These are phyloP conservation scores for Torrubiellomyces zombiae DNA, from an alignment of 2,329 filamentous ascomycete genomes.

Conservation along the genomic window DNA sequence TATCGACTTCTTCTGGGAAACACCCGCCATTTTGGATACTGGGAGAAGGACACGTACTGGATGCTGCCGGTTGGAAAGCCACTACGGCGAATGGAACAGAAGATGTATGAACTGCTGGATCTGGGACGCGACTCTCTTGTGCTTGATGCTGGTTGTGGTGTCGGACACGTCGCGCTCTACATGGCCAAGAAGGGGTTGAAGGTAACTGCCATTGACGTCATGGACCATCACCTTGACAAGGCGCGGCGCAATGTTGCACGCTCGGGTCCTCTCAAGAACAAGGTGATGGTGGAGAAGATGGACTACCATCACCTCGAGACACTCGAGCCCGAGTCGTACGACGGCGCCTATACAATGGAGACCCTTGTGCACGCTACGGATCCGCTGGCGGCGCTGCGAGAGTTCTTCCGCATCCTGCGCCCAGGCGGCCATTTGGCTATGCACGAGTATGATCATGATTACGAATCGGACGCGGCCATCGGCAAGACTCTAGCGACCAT, in stretches of 20 bases:
- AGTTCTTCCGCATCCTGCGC: conserved; percentile 28
- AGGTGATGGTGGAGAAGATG: conserved; percentile 21
- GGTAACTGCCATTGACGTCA: conserved; percentile 31
- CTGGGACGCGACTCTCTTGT: conserved; percentile 23
- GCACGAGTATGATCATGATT: conserved; percentile 29
- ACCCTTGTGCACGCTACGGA: conserved; percentile 37
- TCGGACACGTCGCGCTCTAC: conserved; percentile 29
- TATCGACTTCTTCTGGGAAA: conserved; percentile 26
- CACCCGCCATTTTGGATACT: conserved; percentile 33
- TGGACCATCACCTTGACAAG: conserved; percentile 27
- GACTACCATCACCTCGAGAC: conserved; percentile 34
- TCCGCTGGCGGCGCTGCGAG: conserved; percentile 22
- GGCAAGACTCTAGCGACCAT: conserved; percentile 10
- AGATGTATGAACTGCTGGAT: conserved; percentile 20
- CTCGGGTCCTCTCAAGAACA: conserved; percentile 14
- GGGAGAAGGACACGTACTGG: conserved; percentile 25
- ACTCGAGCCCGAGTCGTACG: conserved; percentile 20
- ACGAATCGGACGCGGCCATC: conserved; percentile 11
- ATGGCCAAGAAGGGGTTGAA: conserved; percentile 24
- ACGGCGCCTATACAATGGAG: conserved; percentile 39
- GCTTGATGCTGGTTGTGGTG: conserved; percentile 34
- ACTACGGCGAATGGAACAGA: conserved; percentile 32
- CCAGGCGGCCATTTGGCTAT: conserved; percentile 29
- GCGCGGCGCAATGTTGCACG: conserved; percentile 22
- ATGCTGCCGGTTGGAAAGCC: conserved; percentile 27